These are phyloP conservation scores for Tephrocybe sp. DNA, from an alignment of 768 basidiomycete genomes.

Conservation along the genomic window DNA sequence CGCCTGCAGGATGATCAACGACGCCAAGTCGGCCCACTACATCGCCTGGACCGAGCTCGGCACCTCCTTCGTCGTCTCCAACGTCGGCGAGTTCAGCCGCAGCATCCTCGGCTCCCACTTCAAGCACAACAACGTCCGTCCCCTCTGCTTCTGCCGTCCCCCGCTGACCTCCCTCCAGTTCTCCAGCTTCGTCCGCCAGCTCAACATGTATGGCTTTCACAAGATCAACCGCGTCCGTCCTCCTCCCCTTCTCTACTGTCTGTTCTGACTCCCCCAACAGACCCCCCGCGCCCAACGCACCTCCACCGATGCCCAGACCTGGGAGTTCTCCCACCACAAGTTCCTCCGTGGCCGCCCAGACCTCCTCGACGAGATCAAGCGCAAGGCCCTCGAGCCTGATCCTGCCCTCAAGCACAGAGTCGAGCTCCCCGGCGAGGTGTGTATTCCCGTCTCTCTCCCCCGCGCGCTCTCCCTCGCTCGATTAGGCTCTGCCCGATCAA, in stretches of 20 bases:
- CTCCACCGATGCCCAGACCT: slow-evolving; percentile 77
- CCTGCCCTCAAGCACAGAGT: slow-evolving; percentile 69
- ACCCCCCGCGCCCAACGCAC: slow-evolving; percentile 84
- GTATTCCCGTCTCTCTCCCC: neutral
- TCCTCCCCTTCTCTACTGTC: neutral
- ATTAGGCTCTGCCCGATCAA: no score
- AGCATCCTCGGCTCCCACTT: slow-evolving; percentile 85
- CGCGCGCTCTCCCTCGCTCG: neutral
- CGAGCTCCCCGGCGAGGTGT: slow-evolving; percentile 78
- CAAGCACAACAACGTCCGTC: slow-evolving; percentile 83
- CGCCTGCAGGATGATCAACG: slow-evolving; percentile 75
- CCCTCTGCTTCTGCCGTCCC: neutral
- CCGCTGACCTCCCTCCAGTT: slow-evolving; percentile 48
- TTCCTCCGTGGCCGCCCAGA: slow-evolving; percentile 81
- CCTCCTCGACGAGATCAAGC: slow-evolving; percentile 82
- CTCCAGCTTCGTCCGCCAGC: slow-evolving; percentile 90
- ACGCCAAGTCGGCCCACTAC: slow-evolving; percentile 75
- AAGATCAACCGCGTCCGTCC: slow-evolving; percentile 81
- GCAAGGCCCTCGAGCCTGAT: slow-evolving; percentile 83
- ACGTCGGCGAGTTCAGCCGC: slow-evolving; percentile 83
- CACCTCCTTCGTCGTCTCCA: slow-evolving; percentile 83
- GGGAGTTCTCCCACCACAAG: slow-evolving; percentile 89
- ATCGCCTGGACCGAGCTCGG: slow-evolving; percentile 84
- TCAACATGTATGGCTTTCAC: slow-evolving; percentile 97
- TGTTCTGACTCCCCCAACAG: slow-evolving; percentile 28